Percentiles rank a stretch among this genome's conserved stretches.
phyloP scores from a whole-genome alignment of 768 basidiomycete species.

The Russula ochroleuca region DNA sequence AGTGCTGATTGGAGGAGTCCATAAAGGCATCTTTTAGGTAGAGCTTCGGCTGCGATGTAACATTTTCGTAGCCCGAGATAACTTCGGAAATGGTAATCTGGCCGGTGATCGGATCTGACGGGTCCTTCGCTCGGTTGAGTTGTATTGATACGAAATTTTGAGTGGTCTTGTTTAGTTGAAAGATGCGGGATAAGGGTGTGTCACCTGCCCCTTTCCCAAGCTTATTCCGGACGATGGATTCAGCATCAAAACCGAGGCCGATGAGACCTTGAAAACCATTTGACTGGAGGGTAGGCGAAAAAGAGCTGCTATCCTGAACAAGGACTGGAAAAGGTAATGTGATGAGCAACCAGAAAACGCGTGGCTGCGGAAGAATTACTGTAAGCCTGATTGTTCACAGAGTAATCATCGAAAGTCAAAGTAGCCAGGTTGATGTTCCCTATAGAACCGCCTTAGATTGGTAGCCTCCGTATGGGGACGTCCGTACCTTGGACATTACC shows the following conservation, averaged over 20 bases:
- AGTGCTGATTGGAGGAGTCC: slow-evolving; percentile 69
- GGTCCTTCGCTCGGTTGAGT: slow-evolving; percentile 57
- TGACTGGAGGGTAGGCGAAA: slow-evolving; percentile 54
- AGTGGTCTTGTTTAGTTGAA: slow-evolving; percentile 51
- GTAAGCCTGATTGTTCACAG: slow-evolving; percentile 61
- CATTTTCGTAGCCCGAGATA: slow-evolving; percentile 56
- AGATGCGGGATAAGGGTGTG: slow-evolving; percentile 60
- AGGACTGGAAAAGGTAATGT: slow-evolving; percentile 43
- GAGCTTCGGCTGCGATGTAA: slow-evolving; percentile 59
- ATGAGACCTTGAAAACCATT: slow-evolving; percentile 70
- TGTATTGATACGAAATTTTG: slow-evolving; percentile 66
- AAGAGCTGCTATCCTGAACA: slow-evolving; percentile 57
- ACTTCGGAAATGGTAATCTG: slow-evolving; percentile 67
- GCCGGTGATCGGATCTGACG: slow-evolving; percentile 49
- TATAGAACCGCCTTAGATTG: slow-evolving; percentile 27
- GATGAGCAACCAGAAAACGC: not conserved
- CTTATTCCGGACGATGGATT: slow-evolving; percentile 58
- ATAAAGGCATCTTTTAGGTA: slow-evolving; percentile 58
- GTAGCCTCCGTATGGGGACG: not conserved
- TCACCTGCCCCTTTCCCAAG: slow-evolving; percentile 49
- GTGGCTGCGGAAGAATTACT: slow-evolving; percentile 39
- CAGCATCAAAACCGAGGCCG: slow-evolving; percentile 74
- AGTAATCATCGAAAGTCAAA: slow-evolving; percentile 52
- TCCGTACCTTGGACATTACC: slow-evolving; percentile 56
- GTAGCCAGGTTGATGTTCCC: slow-evolving; percentile 54